Base-by-base conservation (phyloP, 148 eudicot genomes). In the Nepenthes gracilis region DNA sequence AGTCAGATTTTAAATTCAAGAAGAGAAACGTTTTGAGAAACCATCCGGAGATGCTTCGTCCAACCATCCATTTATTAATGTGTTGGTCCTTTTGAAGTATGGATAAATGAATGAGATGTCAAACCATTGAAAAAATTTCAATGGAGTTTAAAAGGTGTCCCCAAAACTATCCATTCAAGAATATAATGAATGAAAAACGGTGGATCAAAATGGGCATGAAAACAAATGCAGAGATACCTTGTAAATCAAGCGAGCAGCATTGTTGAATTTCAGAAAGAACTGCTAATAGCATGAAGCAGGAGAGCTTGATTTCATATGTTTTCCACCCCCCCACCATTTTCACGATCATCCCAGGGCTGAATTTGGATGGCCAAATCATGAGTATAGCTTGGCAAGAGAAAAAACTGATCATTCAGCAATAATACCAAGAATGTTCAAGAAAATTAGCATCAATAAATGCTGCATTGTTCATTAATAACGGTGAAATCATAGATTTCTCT, bases 241-340 rank as follows among this genome's bases (percentile, higher is more conserved):
- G 79, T 2, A 69, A 47, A 63, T 78, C 72, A 51, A 78, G 66
- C 55, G 79, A 72, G 43, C 67, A 74, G 47, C 77, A 78, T 63
- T 78, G 74, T 61, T 69, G 70, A 60, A 78, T 68, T 52, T 75
- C 79, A 15, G 57, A 65, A 55, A 78, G 76, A 75, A 72, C 74
- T n/a, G 76, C 76, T 64, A 78, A 62, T 66, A 78, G 66, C 76
- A 78, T 68, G 55, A 78, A 71, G 57, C 77, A 78, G 60, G 79
- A 75, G 40, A 75, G 63, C 52, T 78, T 79, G 66, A 78, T 64
- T 65, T 75, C 82, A 72, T 75, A 75, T 23, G 74, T 66, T 35
- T 63, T 75, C 78, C 82, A 75, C 82, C 82, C 74, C 64, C 64
- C 79, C 40, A 71, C 78, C 82, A 78, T 78, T 69, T 78, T 78